These are phyloP conservation scores for Borealophlyctis nickersoniae DNA, from an alignment of 192 early-diverging fungal species.

Conservation along the genomic window DNA sequence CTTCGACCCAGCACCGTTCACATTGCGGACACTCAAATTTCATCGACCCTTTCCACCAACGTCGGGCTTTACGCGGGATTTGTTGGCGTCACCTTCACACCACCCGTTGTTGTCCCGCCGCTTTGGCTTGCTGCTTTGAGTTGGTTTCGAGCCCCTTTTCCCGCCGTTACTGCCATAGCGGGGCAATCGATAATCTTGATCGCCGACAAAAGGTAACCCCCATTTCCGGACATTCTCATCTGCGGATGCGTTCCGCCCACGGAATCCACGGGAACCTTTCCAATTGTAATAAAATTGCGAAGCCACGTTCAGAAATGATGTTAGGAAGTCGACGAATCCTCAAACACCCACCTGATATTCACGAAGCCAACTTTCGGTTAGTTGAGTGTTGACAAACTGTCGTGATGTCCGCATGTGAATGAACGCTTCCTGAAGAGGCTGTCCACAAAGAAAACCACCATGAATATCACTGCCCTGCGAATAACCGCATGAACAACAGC, in stretches of 20 bases:
- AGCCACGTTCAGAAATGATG: constrained; percentile 7
- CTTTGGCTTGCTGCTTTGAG: no score
- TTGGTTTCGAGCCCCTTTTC: no score
- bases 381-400: constrained; percentile 74
- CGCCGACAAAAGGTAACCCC: constrained; percentile 42
- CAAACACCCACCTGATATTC: constrained; percentile 54
- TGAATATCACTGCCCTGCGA: no score
- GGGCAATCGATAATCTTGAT: constrained; percentile 24
- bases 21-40: no score
- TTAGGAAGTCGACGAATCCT: not conserved
- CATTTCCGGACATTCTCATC: constrained; percentile 45
- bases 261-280: constrained; percentile 31
- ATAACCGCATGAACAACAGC: not conserved
- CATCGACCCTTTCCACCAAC: no score
- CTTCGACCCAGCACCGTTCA: no score
- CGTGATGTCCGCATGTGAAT: constrained; percentile 60
- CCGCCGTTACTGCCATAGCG: constrained; percentile 6
- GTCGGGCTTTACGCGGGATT: no score
- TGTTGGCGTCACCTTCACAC: no score
- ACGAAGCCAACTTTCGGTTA: constrained; percentile 89
- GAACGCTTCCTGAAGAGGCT: constrained; percentile 30
- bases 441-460: not conserved
- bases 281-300: not conserved
- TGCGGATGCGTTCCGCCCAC: constrained; percentile 46
- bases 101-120: no score